phyloP scores from a whole-genome alignment of 148 eudicot genomes.

The Hydrangea macrophylla region DNA sequence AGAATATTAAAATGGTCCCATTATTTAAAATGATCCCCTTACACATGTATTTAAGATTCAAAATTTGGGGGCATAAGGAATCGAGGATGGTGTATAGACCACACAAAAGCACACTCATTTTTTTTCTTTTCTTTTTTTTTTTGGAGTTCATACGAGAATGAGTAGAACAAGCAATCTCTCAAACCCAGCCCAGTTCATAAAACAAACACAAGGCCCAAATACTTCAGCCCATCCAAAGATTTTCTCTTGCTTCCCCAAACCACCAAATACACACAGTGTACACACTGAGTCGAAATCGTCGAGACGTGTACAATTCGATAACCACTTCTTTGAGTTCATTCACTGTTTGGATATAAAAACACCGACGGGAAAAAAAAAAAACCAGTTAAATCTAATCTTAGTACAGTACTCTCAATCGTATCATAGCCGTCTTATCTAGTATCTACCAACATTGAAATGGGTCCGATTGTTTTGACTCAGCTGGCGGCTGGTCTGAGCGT shows the following conservation, averaged over 20 bases:
- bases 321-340: background rate
- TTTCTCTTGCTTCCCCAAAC: background rate
- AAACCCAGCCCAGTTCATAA: background rate
- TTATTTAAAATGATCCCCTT: too few relatives aligned
- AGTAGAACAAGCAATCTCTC: background rate
- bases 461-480: constrained; percentile 72
- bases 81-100: too few relatives aligned
- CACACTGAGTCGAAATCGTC: too few relatives aligned
- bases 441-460: too few relatives aligned
- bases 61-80: too few relatives aligned
- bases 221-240: background rate
- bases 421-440: too few relatives aligned
- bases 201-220: background rate
- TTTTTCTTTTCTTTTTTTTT: too few relatives aligned
- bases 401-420: too few relatives aligned
- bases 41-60: too few relatives aligned
- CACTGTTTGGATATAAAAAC: background rate
- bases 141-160: too few relatives aligned
- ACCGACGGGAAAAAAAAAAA: background rate
- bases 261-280: background rate
- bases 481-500: constrained; percentile 78
- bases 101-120: too few relatives aligned
- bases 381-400: background rate
- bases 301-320: background rate
- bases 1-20: too few relatives aligned